Evolutionary conservation across 192 early-diverging fungal species (phyloP).

Genomic region (Gonapodya sp.): DNA sequence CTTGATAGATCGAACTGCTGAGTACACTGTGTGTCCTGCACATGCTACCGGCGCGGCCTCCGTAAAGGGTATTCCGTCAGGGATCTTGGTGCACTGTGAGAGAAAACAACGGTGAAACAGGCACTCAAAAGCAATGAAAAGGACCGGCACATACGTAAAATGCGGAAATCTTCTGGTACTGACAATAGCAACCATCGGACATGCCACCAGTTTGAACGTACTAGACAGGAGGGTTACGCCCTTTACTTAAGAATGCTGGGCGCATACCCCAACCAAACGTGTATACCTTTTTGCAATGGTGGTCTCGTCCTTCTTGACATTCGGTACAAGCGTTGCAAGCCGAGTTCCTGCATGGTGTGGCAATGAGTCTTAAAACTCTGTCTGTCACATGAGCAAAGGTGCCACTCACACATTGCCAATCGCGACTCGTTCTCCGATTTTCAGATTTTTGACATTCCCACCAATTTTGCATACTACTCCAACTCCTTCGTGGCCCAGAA

Average conservation of each 20-base stretch:
- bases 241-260: neutral
- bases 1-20: neutral
- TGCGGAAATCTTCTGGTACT: neutral
- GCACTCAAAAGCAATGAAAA: neutral
- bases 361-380: too few relatives aligned
- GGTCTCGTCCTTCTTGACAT: neutral
- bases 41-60: slow-evolving; percentile 1
- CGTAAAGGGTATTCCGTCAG: neutral
- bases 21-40: slow-evolving; percentile 9
- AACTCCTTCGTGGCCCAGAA: slow-evolving; percentile 7
- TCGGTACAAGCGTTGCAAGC: neutral
- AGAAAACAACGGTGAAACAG: neutral
- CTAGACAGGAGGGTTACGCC: neutral
- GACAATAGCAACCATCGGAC: neutral
- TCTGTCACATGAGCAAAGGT: neutral
- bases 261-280: neutral
- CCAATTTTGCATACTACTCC: neutral
- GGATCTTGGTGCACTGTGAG: slow-evolving; percentile 2
- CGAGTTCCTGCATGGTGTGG: slow-evolving; percentile 1
- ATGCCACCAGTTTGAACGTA: slow-evolving; percentile 2
- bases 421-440: neutral
- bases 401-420: neutral
- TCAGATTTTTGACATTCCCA: neutral
- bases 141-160: neutral
- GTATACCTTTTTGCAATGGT: neutral